These are phyloP conservation scores for Leptographium lundbergii DNA, from an alignment of 2,329 filamentous ascomycete species.

Conservation along the genomic window DNA sequence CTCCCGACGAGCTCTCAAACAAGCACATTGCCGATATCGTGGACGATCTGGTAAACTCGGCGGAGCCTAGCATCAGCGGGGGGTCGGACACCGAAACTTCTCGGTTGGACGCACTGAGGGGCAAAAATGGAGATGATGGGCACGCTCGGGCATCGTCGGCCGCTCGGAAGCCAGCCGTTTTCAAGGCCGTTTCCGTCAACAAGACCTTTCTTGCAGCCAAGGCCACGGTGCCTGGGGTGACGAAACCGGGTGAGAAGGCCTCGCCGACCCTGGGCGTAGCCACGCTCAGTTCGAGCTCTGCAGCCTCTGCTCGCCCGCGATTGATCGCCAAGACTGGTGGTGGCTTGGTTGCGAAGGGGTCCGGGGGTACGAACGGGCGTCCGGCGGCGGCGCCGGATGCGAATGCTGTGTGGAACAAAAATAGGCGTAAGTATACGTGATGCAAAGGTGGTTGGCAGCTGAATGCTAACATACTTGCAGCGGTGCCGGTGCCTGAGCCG, in stretches of 20 bases:
- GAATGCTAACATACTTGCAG: conserved; percentile 21
- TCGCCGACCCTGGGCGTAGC: conserved; percentile 28
- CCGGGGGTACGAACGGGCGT: conserved; percentile 39
- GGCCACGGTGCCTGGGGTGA: conserved; percentile 27
- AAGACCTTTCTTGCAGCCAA: conserved; percentile 74
- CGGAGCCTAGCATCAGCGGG: conserved; percentile 57
- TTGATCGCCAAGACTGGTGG: conserved; percentile 60
- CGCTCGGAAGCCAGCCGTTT: conserved; percentile 62
- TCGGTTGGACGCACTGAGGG: conserved; percentile 40
- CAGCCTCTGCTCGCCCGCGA: conserved; percentile 46
- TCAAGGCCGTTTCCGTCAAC: conserved; percentile 78
- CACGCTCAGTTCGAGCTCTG: conserved; percentile 31
- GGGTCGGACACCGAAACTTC: conserved; percentile 67
- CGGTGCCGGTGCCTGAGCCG: conserved; percentile 53
- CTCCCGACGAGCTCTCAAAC: conserved; percentile 40
- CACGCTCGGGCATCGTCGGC: conserved; percentile 46
- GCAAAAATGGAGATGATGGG: conserved; percentile 43
- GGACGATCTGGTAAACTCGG: conserved; percentile 47
- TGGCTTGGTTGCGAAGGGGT: conserved; percentile 32
- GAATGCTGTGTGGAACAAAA: conserved; percentile 79
- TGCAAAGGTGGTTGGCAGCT: background rate
- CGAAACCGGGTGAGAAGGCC: conserved; percentile 40
- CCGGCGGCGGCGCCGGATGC: conserved; percentile 52
- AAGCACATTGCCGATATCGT: conserved; percentile 43
- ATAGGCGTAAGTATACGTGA: conserved; percentile 52